Conservation (phyloP, 164 flowering plant genomes). For the Vitis cinerea region DNA sequence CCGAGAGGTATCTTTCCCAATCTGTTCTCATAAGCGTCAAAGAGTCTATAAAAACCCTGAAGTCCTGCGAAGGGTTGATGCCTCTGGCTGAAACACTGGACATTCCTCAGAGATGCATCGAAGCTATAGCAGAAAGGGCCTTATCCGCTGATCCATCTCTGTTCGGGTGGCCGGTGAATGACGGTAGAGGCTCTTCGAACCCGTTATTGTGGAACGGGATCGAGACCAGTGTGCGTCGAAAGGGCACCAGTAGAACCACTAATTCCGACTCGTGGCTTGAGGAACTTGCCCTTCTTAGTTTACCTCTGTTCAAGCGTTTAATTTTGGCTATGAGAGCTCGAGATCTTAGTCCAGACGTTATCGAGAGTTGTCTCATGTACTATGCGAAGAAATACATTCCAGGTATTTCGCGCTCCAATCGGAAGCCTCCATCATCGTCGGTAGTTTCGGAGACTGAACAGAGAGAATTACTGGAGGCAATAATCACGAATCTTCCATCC, state of each 20-base stretch:
- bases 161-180: constrained; percentile 80
- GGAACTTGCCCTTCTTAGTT: constrained; percentile 47
- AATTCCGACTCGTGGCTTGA: constrained; percentile 52
- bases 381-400: constrained; percentile 71
- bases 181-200: constrained; percentile 25
- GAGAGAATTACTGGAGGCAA: constrained; percentile 60
- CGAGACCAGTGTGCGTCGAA: constrained; percentile 30
- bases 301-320: constrained; percentile 52
- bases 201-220: constrained; percentile 50
- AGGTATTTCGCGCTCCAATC: constrained; percentile 51
- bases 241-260: constrained; percentile 1
- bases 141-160: constrained; percentile 57
- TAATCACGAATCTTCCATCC: constrained; percentile 54
- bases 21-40: constrained; percentile 46
- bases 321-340: constrained; percentile 49
- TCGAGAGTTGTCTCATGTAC: constrained; percentile 60
- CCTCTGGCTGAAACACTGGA: constrained; percentile 54
- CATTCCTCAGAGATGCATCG: constrained; percentile 60
- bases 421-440: constrained; percentile 41
- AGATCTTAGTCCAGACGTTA: constrained; percentile 48
- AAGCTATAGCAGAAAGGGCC: constrained; percentile 49
- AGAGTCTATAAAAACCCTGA: constrained; percentile 50
- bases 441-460: constrained; percentile 60
- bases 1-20: constrained; percentile 60
- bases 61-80: constrained; percentile 56